phyloP scores from a whole-genome alignment of 495 filamentous ascomycete genomes.

The Aspergillus bridgeri region DNA sequence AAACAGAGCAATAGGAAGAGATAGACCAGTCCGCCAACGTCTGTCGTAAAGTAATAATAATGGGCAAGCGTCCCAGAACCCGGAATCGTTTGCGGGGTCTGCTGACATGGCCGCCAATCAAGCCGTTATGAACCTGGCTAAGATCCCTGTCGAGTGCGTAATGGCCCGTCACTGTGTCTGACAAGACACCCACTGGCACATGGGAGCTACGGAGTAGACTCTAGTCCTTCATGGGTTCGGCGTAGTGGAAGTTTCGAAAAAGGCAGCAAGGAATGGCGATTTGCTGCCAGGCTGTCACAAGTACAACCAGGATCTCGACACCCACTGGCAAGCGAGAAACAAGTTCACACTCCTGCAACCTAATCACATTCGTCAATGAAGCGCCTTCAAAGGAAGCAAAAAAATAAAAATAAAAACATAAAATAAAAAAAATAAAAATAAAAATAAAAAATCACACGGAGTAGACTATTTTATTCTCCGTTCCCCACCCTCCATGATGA shows the following conservation, averaged over 20 bases:
- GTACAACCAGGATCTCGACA: slow-evolving; percentile 4
- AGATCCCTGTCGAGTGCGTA: slow-evolving; percentile 18
- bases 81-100: slow-evolving; percentile 21
- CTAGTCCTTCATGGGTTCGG: slow-evolving; percentile 1
- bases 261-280: slow-evolving; percentile 4
- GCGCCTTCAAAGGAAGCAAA: slow-evolving; percentile 4
- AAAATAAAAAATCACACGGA: no score
- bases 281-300: slow-evolving; percentile 9
- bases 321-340: slow-evolving; percentile 13
- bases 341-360: slow-evolving; percentile 11
- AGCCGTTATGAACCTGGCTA: slow-evolving; percentile 9
- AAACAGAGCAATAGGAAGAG: not conserved
- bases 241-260: slow-evolving; percentile 10
- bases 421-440: no score
- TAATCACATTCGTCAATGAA: slow-evolving; percentile 12
- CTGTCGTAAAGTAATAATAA: slow-evolving; percentile 2
- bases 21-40: not conserved
- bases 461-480: not conserved
- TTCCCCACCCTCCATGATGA: no score
- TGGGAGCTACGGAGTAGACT: slow-evolving; percentile 8
- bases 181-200: slow-evolving; percentile 14
- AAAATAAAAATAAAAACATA: no score
- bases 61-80: slow-evolving; percentile 9
- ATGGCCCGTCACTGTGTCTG: slow-evolving; percentile 4
- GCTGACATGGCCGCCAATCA: slow-evolving; percentile 19